phyloP scores from a whole-genome alignment of 805 yeast species.

The Jamesozyma jinghongensis region DNA sequence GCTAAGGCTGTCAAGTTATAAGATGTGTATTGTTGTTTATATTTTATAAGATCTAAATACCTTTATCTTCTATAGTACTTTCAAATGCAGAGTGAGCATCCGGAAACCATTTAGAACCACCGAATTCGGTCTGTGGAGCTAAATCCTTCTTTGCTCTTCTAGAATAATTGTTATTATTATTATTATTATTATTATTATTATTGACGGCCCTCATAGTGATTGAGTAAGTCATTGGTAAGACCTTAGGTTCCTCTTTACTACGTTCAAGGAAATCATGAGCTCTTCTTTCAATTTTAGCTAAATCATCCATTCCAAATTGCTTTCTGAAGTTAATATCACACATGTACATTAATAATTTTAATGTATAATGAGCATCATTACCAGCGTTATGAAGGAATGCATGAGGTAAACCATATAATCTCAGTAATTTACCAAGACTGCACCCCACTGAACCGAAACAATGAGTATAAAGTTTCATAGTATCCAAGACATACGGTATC shows the following conservation, averaged over 20 bases:
- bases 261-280: slow-evolving; percentile 17
- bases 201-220: slow-evolving; percentile 9
- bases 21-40: background rate
- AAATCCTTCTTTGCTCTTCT: slow-evolving; percentile 11
- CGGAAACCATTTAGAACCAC: slow-evolving; percentile 22
- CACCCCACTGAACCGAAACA: slow-evolving; percentile 37
- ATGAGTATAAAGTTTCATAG: slow-evolving; percentile 36
- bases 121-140: slow-evolving; percentile 27
- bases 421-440: slow-evolving; percentile 38
- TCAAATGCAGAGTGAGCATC: slow-evolving; percentile 17
- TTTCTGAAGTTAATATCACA: slow-evolving; percentile 36
- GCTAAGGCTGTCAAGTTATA: background rate
- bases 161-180: background rate
- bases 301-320: slow-evolving; percentile 20
- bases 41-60: background rate
- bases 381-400: slow-evolving; percentile 61
- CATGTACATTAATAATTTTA: slow-evolving; percentile 40
- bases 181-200: background rate
- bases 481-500: slow-evolving; percentile 34
- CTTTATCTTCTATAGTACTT: slow-evolving; percentile 8
- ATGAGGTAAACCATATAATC: slow-evolving; percentile 44
- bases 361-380: slow-evolving; percentile 59
- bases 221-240: slow-evolving; percentile 24
- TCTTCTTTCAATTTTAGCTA: slow-evolving; percentile 10
- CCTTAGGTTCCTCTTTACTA: slow-evolving; percentile 17